phyloP scores from a whole-genome alignment of 2,329 filamentous ascomycete species.

The Colletotrichum sp. region DNA sequence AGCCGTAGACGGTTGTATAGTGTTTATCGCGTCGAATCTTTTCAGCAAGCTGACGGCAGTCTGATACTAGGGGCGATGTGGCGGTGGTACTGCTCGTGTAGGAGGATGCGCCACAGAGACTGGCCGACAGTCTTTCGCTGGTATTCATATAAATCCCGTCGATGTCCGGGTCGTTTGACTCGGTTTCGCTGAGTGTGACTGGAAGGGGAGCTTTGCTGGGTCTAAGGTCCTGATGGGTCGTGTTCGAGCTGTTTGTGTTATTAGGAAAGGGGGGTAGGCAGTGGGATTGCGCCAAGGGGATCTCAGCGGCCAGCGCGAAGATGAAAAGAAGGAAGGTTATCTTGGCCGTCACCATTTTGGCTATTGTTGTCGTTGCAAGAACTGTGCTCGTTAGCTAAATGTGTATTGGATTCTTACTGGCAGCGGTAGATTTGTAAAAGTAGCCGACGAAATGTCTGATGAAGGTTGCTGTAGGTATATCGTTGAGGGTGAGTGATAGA shows the following conservation, averaged over 20 bases:
- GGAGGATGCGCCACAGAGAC: background rate
- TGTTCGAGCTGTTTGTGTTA: background rate
- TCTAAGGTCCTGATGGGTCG: background rate
- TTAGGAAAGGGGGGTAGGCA: background rate
- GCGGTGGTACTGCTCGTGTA: background rate
- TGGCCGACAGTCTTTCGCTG: background rate
- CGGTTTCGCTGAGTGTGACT: background rate
- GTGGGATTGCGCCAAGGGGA: background rate
- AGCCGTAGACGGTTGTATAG: background rate
- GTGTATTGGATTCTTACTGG: background rate
- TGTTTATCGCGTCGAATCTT: background rate
- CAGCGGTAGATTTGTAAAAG: background rate
- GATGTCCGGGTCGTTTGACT: background rate
- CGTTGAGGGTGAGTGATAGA: background rate
- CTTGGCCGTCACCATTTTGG: conserved; percentile 1
- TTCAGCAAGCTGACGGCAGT: conserved; percentile 1
- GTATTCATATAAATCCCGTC: background rate
- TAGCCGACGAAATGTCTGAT: background rate
- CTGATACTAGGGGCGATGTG: background rate
- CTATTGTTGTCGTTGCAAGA: background rate
- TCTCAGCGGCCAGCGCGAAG: background rate
- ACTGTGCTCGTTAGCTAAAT: background rate
- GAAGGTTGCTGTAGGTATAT: background rate
- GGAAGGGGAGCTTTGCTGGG: background rate
- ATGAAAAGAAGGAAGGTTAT: background rate